phyloP scores from a whole-genome alignment of 73 alveolate genomes.

The Paramecium biaurelia region DNA sequence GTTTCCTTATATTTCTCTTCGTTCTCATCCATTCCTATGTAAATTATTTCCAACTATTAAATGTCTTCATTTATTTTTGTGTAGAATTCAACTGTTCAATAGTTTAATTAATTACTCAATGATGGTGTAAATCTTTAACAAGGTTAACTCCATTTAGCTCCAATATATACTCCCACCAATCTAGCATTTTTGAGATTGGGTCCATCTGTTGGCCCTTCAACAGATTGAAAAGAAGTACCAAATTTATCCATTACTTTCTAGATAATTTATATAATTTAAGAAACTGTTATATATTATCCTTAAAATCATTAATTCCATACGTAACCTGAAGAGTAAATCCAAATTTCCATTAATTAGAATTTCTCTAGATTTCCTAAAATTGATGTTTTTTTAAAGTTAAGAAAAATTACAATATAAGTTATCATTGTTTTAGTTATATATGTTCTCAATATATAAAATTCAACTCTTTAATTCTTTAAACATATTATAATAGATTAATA shows the following conservation, averaged over 20 bases:
- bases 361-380: too few relatives aligned
- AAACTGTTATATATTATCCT: background rate
- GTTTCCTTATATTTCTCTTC: slow-evolving; percentile 40
- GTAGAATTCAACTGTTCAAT: slow-evolving; percentile 13
- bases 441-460: too few relatives aligned
- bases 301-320: background rate
- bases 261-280: background rate
- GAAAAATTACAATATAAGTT: too few relatives aligned
- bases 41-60: slow-evolving; percentile 43
- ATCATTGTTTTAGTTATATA: too few relatives aligned
- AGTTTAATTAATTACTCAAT: background rate
- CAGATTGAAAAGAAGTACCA: slow-evolving; percentile 37
- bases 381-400: too few relatives aligned
- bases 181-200: slow-evolving; percentile 54
- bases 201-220: slow-evolving; percentile 64
- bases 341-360: too few relatives aligned
- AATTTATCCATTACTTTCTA: slow-evolving; percentile 53
- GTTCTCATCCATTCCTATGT: slow-evolving; percentile 54
- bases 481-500: too few relatives aligned
- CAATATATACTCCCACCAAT: slow-evolving; percentile 43
- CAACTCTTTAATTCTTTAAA: too few relatives aligned
- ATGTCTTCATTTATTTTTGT: slow-evolving; percentile 51
- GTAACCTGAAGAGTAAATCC: background rate
- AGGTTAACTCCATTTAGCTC: slow-evolving; percentile 57
- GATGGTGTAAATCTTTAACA: slow-evolving; percentile 50